A percentile compares a stretch with the other conserved stretches of the same genome.
Evolutionary conservation across 768 basidiomycete genomes (phyloP).

Genomic region (Hygrocybe coccinea): DNA sequence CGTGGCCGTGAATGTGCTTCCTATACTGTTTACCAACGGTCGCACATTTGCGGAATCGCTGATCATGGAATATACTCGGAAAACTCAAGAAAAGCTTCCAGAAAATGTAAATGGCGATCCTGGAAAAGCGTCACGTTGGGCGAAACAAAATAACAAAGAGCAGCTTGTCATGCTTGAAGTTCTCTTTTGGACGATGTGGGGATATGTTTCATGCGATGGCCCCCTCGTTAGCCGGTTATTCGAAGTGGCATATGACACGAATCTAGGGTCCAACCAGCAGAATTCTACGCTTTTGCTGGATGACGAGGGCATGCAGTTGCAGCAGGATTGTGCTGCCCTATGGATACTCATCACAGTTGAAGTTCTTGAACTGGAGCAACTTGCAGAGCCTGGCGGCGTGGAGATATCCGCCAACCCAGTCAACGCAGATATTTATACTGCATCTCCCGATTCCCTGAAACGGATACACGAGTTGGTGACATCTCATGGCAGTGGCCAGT

Average conservation of each 20-base stretch:
- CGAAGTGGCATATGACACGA: conserved; percentile 57
- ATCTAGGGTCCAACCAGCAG: conserved; percentile 60
- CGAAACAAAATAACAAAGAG: conserved; percentile 69
- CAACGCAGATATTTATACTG: conserved; percentile 49
- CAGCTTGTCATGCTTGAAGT: conserved; percentile 81
- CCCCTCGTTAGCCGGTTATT: conserved; percentile 58
- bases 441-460: conserved; percentile 58
- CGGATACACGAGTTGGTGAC: conserved; percentile 65
- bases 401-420: conserved; percentile 49
- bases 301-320: conserved; percentile 62
- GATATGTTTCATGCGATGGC: conserved; percentile 60
- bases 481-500: conserved; percentile 56
- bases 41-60: conserved; percentile 56
- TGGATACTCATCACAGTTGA: conserved; percentile 81
- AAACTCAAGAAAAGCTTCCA: conserved; percentile 47
- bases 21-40: conserved; percentile 59
- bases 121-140: conserved; percentile 58
- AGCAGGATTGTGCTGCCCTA: conserved; percentile 62
- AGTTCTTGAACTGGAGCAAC: conserved; percentile 70
- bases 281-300: conserved; percentile 65
- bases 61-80: conserved; percentile 55
- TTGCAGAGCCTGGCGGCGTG: conserved; percentile 48
- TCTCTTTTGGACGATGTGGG: conserved; percentile 87
- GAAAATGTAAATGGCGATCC: conserved; percentile 46
- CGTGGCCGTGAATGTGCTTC: conserved; percentile 51